Conservation (phyloP, 129 eudicot species). For the Chrysanthemum seticuspe region DNA sequence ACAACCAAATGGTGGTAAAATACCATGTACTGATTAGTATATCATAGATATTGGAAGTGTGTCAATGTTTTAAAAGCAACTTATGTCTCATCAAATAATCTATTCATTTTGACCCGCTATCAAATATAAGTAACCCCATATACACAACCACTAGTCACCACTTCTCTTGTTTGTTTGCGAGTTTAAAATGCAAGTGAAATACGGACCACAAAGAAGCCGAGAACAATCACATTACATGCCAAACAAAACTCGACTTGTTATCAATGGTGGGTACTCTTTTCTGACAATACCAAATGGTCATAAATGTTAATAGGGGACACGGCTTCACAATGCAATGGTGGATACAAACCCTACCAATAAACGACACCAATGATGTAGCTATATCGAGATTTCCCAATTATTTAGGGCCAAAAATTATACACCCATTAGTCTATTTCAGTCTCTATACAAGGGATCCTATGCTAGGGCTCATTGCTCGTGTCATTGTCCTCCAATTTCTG, state of each 20-base stretch:
- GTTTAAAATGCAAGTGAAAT: constrained; percentile 1
- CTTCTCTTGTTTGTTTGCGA: constrained; percentile 13
- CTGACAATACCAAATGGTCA: constrained; percentile 20
- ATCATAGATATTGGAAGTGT: no score
- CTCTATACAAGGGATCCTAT: constrained; percentile 18
- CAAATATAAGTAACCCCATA: neutral
- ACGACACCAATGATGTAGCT: constrained; percentile 30
- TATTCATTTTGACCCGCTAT: neutral
- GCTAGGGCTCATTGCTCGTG: constrained; percentile 13
- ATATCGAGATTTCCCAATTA: constrained; percentile 7
- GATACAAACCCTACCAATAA: constrained; percentile 24
- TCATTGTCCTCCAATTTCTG: neutral
- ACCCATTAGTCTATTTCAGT: neutral
- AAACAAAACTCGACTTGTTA: constrained; percentile 23
- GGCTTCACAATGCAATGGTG: constrained; percentile 24
- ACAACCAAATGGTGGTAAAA: no score
- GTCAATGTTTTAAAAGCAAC: no score
- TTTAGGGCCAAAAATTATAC: constrained; percentile 17
- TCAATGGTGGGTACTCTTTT: constrained; percentile 25
- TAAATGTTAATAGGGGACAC: constrained; percentile 21
- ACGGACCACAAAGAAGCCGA: constrained; percentile 32
- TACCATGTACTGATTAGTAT: no score
- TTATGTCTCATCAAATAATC: neutral
- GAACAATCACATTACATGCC: constrained; percentile 30
- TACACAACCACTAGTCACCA: constrained; percentile 6